Evolutionary conservation across 2,329 filamentous ascomycete species (phyloP).

Genomic region (Leptographium galeiforme): DNA sequence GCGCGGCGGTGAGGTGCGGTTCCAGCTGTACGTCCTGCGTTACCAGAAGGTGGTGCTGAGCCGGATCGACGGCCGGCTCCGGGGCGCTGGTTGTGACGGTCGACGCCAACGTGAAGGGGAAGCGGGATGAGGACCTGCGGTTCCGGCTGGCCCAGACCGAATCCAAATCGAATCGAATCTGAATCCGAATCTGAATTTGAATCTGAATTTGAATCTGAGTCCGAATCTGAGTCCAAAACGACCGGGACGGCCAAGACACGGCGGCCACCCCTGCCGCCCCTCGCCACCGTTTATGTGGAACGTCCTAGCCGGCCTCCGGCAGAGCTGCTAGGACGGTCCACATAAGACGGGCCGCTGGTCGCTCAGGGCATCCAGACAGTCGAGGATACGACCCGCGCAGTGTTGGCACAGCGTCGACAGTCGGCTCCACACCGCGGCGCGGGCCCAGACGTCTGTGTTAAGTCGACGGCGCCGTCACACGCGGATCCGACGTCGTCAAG

Average conservation of each 20-base stretch:
- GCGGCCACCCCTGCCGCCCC: neutral
- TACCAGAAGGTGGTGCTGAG: neutral
- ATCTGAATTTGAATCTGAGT: too few species aligned
- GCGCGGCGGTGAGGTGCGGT: slow-evolving; percentile 4
- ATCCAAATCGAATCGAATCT: neutral
- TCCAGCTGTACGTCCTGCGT: slow-evolving; percentile 8
- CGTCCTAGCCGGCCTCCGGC: slow-evolving; percentile 39
- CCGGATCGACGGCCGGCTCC: slow-evolving; percentile 6
- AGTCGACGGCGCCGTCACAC: slow-evolving; percentile 31
- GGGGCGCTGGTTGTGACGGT: slow-evolving; percentile 7
- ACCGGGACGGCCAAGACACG: too few species aligned
- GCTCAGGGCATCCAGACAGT: slow-evolving; percentile 21
- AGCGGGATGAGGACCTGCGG: slow-evolving; percentile 5
- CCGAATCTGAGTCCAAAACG: too few species aligned
- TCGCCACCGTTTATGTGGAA: slow-evolving; percentile 32
- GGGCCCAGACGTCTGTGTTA: slow-evolving; percentile 30
- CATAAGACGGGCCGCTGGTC: slow-evolving; percentile 27
- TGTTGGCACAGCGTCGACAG: too few species aligned
- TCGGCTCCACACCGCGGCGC: slow-evolving; percentile 29
- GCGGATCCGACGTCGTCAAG: slow-evolving; percentile 34
- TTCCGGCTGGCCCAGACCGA: neutral
- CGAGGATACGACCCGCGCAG: too few species aligned
- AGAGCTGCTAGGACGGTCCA: too few species aligned
- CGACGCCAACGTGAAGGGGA: slow-evolving; percentile 7
- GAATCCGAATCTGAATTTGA: too few species aligned